Percentiles rank a stretch among this genome's conserved stretches.
These are phyloP conservation scores for Beauveria caledonica DNA, from an alignment of 2,329 filamentous ascomycete genomes.

Conservation along the genomic window DNA sequence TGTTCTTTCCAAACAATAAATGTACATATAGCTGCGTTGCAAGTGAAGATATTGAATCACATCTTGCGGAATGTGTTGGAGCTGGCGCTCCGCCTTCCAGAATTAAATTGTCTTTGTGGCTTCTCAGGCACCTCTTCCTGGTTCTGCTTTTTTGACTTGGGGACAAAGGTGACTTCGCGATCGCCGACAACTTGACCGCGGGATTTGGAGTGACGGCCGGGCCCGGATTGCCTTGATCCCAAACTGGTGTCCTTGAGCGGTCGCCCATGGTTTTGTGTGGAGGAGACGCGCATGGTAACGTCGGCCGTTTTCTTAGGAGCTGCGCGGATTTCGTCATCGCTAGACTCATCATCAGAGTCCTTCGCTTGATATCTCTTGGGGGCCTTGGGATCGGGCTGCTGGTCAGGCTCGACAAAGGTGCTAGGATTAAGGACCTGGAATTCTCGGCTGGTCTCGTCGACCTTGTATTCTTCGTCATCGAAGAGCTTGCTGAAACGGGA, in stretches of 20 bases:
- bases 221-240: slow-evolving; percentile 46
- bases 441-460: slow-evolving; percentile 83
- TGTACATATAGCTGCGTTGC: slow-evolving; percentile 13
- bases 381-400: slow-evolving; percentile 25
- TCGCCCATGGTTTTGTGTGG: slow-evolving; percentile 53
- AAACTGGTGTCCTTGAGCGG: slow-evolving; percentile 48
- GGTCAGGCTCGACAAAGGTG: slow-evolving; percentile 42
- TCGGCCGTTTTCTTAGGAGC: slow-evolving; percentile 24
- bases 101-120: slow-evolving; percentile 26
- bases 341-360: slow-evolving; percentile 37
- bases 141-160: slow-evolving; percentile 46
- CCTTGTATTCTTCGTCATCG: slow-evolving; percentile 84
- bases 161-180: slow-evolving; percentile 65
- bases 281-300: slow-evolving; percentile 60
- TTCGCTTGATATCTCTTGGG: slow-evolving; percentile 29
- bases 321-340: slow-evolving; percentile 24
- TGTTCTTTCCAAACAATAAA: not conserved
- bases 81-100: slow-evolving; percentile 61
- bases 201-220: slow-evolving; percentile 36
- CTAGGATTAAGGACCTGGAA: slow-evolving; percentile 87
- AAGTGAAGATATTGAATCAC: slow-evolving; percentile 28
- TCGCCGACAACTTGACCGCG: slow-evolving; percentile 50
- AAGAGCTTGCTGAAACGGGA: slow-evolving; percentile 83
- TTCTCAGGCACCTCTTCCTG: slow-evolving; percentile 27
- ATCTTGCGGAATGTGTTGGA: slow-evolving; percentile 65